Base-by-base conservation (phyloP, 2,329 filamentous ascomycete species). In the Pseudophaeomoniella oleicola region DNA sequence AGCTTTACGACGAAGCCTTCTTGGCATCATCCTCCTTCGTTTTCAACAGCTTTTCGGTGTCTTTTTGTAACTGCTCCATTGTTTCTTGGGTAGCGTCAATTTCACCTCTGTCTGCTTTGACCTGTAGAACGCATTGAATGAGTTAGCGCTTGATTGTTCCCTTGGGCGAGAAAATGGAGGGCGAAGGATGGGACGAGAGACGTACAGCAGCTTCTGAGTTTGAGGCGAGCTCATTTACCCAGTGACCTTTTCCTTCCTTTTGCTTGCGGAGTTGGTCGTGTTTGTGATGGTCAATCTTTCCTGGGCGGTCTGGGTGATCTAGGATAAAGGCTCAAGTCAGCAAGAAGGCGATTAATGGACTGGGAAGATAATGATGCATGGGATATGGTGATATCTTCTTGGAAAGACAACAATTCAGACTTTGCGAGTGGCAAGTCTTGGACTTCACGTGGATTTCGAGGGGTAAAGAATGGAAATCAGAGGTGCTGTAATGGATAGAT, bases 161-260 rank as follows among this genome's bases (percentile, higher is more conserved):
- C 22, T 10, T 29, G 10, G 22, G 10, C 22, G 12, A 6, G 16
- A 14, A 32, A 13, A 14, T 9, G 10, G 10, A 6, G n/a, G 12
- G n/a, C 30, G 6, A 6, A 14, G 9, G 16, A 32, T 9, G 16
- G 30, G 16, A 32, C 12, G 16, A 17, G 17, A 34, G 18, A 34
- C 32, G 32, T 19, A 34, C 32, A 15, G 32, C 32, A 12, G 32
- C 32, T 30, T 49, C 46, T 30, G 37, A 42, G 13, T 42, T 30
- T 14, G 41, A 43, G 12, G 41, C 44, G 4, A 49, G 38, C 36
- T 48, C 45, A 2, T 42, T 44, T 35, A 47, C 46, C 46, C 46
- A 49, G 37, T 48, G 42, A 34, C 46, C 46, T 32, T 45, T 36
- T 12, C 46, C 46, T 10, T 11, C 16, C 19, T 30, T 36, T 16